Percentiles rank a stretch among this genome's conserved stretches.
Conservation (phyloP, 257 asterid species). For the Solanum chmielewskii region DNA sequence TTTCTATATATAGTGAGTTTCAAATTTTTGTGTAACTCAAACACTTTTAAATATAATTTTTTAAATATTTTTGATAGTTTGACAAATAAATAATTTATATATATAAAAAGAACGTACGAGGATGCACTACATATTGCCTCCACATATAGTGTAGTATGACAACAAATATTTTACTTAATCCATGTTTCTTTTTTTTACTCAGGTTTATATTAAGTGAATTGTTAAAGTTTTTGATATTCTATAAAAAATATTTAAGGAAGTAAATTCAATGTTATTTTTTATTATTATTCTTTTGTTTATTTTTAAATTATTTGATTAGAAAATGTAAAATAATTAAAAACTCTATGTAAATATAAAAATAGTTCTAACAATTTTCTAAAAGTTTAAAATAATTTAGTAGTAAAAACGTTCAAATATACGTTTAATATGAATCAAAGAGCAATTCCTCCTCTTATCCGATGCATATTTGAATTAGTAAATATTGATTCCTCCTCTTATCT, state of each 20-base stretch:
- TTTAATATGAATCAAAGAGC: no score
- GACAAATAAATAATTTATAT: not conserved
- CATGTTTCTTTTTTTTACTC: not conserved
- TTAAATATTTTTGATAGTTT: not conserved
- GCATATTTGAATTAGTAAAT: no score
- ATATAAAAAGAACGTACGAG: not conserved
- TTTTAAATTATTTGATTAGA: no score
- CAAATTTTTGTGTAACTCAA: no score
- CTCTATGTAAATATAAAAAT: not conserved
- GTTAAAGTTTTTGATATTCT: not conserved
- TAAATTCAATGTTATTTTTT: not conserved
- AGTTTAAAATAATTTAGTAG: no score
- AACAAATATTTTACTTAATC: not conserved
- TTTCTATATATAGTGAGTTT: not conserved
- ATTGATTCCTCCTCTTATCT: not conserved
- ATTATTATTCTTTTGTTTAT: no score
- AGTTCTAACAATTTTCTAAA: not conserved
- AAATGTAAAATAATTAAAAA: no score
- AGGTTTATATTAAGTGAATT: not conserved
- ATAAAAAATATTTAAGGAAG: no score
- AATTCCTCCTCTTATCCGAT: no score
- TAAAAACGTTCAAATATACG: not conserved
- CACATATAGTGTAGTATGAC: not conserved
- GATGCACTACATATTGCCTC: not conserved
- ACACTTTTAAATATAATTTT: no score